These are phyloP conservation scores for Stentor coeruleus DNA, from an alignment of 73 alveolate genomes.

Conservation along the genomic window DNA sequence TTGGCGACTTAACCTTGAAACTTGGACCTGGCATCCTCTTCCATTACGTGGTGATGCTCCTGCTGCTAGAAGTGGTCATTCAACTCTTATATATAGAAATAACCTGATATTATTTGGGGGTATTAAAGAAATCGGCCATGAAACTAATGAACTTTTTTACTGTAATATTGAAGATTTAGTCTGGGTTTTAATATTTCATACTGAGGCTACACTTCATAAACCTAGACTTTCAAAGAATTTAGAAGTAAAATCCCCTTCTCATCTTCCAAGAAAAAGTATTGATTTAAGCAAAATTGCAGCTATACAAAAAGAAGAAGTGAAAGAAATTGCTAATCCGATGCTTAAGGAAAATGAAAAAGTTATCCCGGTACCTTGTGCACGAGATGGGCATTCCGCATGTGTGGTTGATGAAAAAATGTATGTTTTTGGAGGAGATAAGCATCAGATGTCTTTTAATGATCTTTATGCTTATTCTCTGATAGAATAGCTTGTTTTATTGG, in stretches of 20 bases:
- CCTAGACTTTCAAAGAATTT: background rate
- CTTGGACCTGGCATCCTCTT: constrained; percentile 30
- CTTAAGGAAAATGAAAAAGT: background rate
- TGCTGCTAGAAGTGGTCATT: constrained; percentile 33
- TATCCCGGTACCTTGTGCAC: constrained; percentile 20
- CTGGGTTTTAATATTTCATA: background rate
- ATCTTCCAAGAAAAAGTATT: background rate
- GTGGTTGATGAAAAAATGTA: constrained; percentile 66
- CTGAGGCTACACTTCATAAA: background rate
- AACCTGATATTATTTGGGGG: constrained; percentile 35
- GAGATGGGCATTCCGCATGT: constrained; percentile 96
- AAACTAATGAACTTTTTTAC: constrained; percentile 28
- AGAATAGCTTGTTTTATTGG: no score
- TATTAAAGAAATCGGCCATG: constrained; percentile 36
- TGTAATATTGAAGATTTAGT: background rate
- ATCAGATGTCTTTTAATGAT: constrained; percentile 97
- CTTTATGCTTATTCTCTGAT: constrained; percentile 41
- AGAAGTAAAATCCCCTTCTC: background rate
- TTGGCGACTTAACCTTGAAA: constrained; percentile 43
- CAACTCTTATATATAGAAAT: constrained; percentile 2
- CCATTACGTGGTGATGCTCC: background rate
- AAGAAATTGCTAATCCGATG: background rate
- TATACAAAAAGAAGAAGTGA: background rate
- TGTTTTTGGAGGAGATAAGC: constrained; percentile 98
- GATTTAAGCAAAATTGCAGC: background rate